Evolutionary conservation across 495 filamentous ascomycete genomes (phyloP), one percentile per base, ranked within the genome.

Genomic region (Tuber umbilicatum): DNA sequence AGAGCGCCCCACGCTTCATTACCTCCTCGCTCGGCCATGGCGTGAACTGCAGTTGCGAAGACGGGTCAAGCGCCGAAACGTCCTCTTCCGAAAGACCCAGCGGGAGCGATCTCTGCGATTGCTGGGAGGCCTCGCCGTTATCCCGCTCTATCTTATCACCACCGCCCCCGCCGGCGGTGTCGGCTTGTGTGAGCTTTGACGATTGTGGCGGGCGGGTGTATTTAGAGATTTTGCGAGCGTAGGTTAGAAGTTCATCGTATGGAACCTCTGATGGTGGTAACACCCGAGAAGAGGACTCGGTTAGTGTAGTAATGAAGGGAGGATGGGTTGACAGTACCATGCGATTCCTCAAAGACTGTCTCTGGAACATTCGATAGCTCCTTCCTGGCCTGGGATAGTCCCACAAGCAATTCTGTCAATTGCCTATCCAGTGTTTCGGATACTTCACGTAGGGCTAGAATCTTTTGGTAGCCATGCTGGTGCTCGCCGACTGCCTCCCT

Each of bases 151-250:
- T 23, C 14, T 68, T 70, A 23, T 81, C 80, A 1, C 82, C 81
- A 16, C 80, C 78, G 40, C 70, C 78, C 2, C 76, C 80, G 23
- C 82, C 81, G n/a, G 83, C 81, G 38, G 79, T 77, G 68, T 75
- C 78, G 19, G 80, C 78, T 47, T 76, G 75, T 37, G 80, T 73
- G 64, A 73, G 78, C 68, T 85, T 80, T n/a, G 87, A 85, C 74
- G 86, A 89, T 7, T 88, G 87, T 1, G 89, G 89, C 1, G 92
- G 92, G 14, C 90, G 84, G 0, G 92, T 93, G 76, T 88, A 92
- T 81, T 87, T 89, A 73, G 87, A 89, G 75, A 94, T 93, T 76
- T 87, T 87, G n/a, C 89, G 88, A 14, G 92, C 92, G 79, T 91
- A 93, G 68, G 84, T 83, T 12, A 94, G 87, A 1, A 94, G 87